Conservation (phyloP, 2,329 filamentous ascomycete species). For the Diaporthe sp. region DNA sequence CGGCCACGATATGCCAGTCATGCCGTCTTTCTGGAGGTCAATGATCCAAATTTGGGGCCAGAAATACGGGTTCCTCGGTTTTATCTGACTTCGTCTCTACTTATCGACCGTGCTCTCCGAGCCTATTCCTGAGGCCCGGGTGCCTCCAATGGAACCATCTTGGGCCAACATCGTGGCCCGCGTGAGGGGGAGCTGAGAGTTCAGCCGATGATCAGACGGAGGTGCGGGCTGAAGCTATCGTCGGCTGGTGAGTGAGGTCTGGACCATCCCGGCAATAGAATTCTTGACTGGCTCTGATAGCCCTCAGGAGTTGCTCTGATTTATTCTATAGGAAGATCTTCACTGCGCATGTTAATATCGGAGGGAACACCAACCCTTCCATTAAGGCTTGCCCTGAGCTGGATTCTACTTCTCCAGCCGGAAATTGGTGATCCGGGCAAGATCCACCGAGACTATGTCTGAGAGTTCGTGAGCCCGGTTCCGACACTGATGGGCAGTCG, state of each 20-base stretch:
- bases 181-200: constrained; percentile 13
- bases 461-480: too few relatives aligned
- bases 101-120: background rate
- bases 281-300: too few relatives aligned
- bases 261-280: too few relatives aligned
- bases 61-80: background rate
- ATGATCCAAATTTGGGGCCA: background rate
- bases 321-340: too few relatives aligned
- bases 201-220: constrained; percentile 9
- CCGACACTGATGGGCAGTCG: too few relatives aligned
- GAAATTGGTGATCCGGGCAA: too few relatives aligned
- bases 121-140: constrained; percentile 2
- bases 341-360: too few relatives aligned
- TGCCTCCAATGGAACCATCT: background rate
- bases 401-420: too few relatives aligned
- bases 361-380: too few relatives aligned
- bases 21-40: background rate
- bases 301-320: too few relatives aligned
- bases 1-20: background rate
- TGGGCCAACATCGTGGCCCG: background rate
- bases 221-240: constrained; percentile 1
- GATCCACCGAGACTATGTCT: too few relatives aligned
- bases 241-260: background rate
- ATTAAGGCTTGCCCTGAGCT: too few relatives aligned
- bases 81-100: constrained; percentile 8